Evolutionary conservation across 306 rosid species (phyloP), one percentile per base, ranked within the genome.

Genomic region (Castanea crenata): DNA sequence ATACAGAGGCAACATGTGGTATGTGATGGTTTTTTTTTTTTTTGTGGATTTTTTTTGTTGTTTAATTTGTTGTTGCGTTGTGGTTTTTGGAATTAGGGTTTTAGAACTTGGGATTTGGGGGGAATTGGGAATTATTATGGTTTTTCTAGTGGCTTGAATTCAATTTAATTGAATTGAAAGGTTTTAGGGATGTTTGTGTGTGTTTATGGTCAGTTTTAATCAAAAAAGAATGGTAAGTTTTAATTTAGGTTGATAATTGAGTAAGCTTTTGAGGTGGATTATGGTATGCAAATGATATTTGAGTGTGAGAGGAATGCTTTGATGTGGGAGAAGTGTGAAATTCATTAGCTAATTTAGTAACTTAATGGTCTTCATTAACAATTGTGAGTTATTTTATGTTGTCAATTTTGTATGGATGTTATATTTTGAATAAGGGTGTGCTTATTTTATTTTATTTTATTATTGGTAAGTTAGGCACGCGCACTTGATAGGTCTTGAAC

Each of bases 1-100:
- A 89, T 94, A 92, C 73, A 85, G 94, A 73, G 98, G 98, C 76
- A 94, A 97, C 84, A 94, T 94, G 98, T 94, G 98, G 98, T 93
- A 87, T 64, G 71, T 3, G 55, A 59, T 19, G 52, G 4, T 59
- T 55, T 59, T 25, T 2, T 11, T 32, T 55, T 58, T 38, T 23
- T 29, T n/a, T 3, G 63, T 51, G 55, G 38, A 38, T 71, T 68
- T 41, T 2, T 32, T 29, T 10, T n/a, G 12, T 67, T 67, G 31
- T 52, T 61, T 13, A n/a, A 7, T 56, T 4, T 2, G 41, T 77
- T 46, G 23, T 62, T 19, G 76, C 73, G 65, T 79, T 80, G 12
- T 75, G 74, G 76, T 75, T 59, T 59, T 49, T 44, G 23, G 74
- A 80, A 76, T 63, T 56, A 6, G 49, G 63, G 20, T 56, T 62